Base-by-base conservation (phyloP, 306 rosid genomes). In the Spatholobus suberectus region DNA sequence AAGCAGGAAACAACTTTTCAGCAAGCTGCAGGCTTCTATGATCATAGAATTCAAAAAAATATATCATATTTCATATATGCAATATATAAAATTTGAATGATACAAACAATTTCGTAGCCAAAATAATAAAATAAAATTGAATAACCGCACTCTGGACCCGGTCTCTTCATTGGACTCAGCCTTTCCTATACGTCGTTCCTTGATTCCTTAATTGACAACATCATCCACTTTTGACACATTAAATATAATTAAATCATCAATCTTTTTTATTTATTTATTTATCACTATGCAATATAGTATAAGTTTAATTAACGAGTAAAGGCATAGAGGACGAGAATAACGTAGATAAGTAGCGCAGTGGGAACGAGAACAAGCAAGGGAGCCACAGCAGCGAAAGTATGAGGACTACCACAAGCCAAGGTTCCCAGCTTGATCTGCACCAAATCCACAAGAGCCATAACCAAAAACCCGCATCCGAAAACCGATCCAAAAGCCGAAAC, bases 341-440 rank as follows among this genome's bases (percentile, higher is more conserved):
- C 75, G 80, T 93, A 92, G 77, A 96, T 85, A 3, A 87, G 37
- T 0, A 95, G 86, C 1, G 94, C 98, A 71, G 77, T 1, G 20
- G 97, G 98, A 78, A 95, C 97, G 79, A 95, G 86, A 90, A 86
- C 47, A 70, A 93, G 96, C 91, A 92, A 73, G 18, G 98, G 97
- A 73, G 51, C 89, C 6, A 90, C 55, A 6, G 97, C 98, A 35
- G 93, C 93, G 1, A 47, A 55, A 63, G 96, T 90, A 51, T 93
- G 80, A 47, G 73, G 74, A 81, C 88, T 79, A 46, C 94, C 90
- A 89, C 97, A 95, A 75, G 73, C 92, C 82, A 95, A 82, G 73
- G 51, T 86, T 70, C 97, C 98, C 84, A 92, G 17, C 77, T 92
- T 95, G 66, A 93, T 90, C 88, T 90, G 97, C 24, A 93, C 92